Conservation (phyloP, 1,284 basidiomycete genomes). For the Xanthoconium separans region DNA sequence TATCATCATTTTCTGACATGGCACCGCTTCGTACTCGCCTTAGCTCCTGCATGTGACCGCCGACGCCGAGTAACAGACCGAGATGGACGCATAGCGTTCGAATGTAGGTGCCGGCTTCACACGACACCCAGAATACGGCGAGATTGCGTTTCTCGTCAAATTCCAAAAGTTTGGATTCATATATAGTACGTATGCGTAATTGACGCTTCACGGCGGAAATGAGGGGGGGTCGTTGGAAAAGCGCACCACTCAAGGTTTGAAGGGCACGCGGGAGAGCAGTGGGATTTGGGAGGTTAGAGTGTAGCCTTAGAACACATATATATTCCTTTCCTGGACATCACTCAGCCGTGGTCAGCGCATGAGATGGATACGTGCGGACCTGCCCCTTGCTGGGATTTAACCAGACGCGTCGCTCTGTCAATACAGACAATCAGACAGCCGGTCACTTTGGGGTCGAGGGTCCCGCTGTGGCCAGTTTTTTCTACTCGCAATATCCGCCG, state of each 20-base stretch:
- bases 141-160: slow-evolving; percentile 98
- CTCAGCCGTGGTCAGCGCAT: slow-evolving; percentile 1
- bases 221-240: slow-evolving; percentile 98
- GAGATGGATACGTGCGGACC: slow-evolving; percentile 46
- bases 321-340: slow-evolving; percentile 87
- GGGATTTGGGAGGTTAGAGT: slow-evolving; percentile 80
- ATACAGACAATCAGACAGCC: slow-evolving; percentile 99
- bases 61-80: slow-evolving; percentile 92
- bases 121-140: slow-evolving; percentile 97
- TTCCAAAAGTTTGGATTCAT: slow-evolving; percentile 95
- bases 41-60: slow-evolving; percentile 99
- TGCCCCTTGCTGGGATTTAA: slow-evolving; percentile 97
- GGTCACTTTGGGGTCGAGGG: slow-evolving; percentile 98
- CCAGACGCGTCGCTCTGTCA: slow-evolving; percentile 98
- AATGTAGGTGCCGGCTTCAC: slow-evolving; percentile 99
- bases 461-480: slow-evolving; percentile 98
- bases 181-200: slow-evolving; percentile 96
- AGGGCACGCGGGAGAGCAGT: slow-evolving; percentile 89
- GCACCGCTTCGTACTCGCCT: slow-evolving; percentile 94
- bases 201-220: slow-evolving; percentile 99
- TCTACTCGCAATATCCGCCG: slow-evolving; percentile 94
- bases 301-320: slow-evolving; percentile 93
- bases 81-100: slow-evolving; percentile 98
- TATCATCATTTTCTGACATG: slow-evolving; percentile 96
- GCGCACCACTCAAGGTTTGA: slow-evolving; percentile 95